Conservation (phyloP, 192 early-diverging fungal species). For the Ambispora gerdemannii region DNA sequence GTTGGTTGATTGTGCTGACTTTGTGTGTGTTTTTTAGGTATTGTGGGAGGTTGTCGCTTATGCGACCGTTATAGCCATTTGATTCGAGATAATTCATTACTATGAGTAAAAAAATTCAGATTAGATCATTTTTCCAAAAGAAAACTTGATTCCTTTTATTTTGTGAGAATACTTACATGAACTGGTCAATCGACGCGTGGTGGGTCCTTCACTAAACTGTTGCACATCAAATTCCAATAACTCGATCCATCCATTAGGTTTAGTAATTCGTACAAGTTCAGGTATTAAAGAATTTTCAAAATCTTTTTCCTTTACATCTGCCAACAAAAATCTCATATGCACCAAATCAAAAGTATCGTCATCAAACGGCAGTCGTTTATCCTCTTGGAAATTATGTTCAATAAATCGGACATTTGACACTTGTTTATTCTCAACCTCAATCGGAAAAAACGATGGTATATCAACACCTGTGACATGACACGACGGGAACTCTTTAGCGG, state of each 20-base stretch:
- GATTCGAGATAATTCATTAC: background rate
- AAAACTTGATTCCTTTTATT: background rate
- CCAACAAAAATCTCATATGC: background rate
- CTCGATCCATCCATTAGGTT: slow-evolving; percentile 17
- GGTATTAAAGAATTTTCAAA: background rate
- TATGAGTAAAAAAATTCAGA: too few relatives aligned
- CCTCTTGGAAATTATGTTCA: background rate
- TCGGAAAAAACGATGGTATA: slow-evolving; percentile 30
- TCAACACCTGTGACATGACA: slow-evolving; percentile 34
- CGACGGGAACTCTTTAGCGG: slow-evolving; percentile 37
- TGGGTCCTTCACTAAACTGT: background rate
- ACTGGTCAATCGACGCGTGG: background rate
- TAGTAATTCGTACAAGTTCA: slow-evolving; percentile 11
- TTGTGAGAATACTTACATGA: background rate
- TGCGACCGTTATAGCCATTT: background rate
- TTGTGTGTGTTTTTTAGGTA: background rate
- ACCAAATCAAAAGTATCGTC: slow-evolving; percentile 24
- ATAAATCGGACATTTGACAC: background rate
- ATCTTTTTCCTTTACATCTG: background rate
- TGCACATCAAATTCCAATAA: slow-evolving; percentile 5
- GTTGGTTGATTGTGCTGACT: background rate
- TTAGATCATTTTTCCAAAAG: too few relatives aligned
- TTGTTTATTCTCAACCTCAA: too few relatives aligned
- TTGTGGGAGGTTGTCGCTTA: background rate
- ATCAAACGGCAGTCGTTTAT: slow-evolving; percentile 3